Evolutionary conservation across 345 rosid species (phyloP).

Genomic region (Linum tenue): DNA sequence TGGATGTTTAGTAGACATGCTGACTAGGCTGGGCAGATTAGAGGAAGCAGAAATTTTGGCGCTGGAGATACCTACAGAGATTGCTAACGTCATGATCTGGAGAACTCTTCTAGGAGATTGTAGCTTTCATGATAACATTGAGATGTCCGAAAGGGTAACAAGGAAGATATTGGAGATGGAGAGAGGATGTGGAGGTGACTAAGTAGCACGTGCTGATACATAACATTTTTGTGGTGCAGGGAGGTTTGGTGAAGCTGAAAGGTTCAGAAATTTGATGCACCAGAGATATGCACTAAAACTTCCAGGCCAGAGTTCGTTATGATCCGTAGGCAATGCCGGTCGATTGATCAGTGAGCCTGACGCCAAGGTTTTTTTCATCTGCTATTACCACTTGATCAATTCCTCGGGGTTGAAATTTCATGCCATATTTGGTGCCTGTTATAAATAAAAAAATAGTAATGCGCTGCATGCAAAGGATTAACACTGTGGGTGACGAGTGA

Average conservation of each 20-base stretch:
- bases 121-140: slow-evolving; percentile 57
- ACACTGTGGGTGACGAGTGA: too few species aligned
- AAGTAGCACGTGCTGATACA: slow-evolving; percentile 47
- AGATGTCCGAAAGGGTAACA: slow-evolving; percentile 64
- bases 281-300: slow-evolving; percentile 41
- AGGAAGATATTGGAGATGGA: slow-evolving; percentile 58
- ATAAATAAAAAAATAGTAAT: too few species aligned
- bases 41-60: slow-evolving; percentile 73
- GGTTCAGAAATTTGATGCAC: slow-evolving; percentile 48
- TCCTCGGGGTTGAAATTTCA: too few species aligned
- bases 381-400: too few species aligned
- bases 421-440: too few species aligned
- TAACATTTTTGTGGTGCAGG: slow-evolving; percentile 58
- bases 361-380: too few species aligned
- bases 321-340: slow-evolving; percentile 1
- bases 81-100: slow-evolving; percentile 54
- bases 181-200: slow-evolving; percentile 67
- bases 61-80: slow-evolving; percentile 40
- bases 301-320: slow-evolving; percentile 45
- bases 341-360: too few species aligned
- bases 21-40: slow-evolving; percentile 70
- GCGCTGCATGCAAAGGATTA: too few species aligned
- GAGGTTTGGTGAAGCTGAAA: slow-evolving; percentile 55
- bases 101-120: slow-evolving; percentile 77
- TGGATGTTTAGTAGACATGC: slow-evolving; percentile 71